Evolutionary conservation across 1,139 yeast genomes (phyloP), one percentile per base, ranked within the genome.

Genomic region (Blastobotrys elegans): DNA sequence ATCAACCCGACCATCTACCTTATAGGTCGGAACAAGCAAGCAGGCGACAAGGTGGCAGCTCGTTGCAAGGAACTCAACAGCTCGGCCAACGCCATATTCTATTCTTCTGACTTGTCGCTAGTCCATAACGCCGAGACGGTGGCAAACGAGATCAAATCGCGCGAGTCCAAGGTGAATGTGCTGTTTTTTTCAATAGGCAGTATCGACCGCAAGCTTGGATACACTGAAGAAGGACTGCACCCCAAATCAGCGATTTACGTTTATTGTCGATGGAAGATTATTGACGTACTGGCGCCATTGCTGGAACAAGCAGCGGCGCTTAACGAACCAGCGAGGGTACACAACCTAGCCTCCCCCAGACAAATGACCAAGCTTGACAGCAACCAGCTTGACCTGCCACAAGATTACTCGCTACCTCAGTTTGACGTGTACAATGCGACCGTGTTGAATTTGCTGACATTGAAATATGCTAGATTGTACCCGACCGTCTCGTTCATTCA

Each of bases 201-300:
- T n/a, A n/a, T n/a, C n/a, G n/a, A n/a, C n/a, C n/a, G n/a, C n/a
- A n/a, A n/a, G n/a, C n/a, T n/a, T n/a, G n/a, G n/a, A n/a, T n/a
- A n/a, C n/a, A 61, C 60, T 10, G 32, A 45, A 1, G 68, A 64
- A 49, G 68, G 68, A 1, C 26, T 59, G 4, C 67, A 63, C 38
- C 36, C 39, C 31, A 59, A 58, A 43, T 41, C 63, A 51, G 53
- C 62, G 4, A 48, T 61, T 10, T 55, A 57, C 32, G 64, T 62
- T 49, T 63, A 64, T 47, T 55, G 61, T 2, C 55, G 68, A 24
- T 58, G 62, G 66, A 45, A 58, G 26, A 48, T 60, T 18, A 55
- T 55, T 10, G 43, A 50, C 3, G 51, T 53, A 22, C 50, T 64
- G 40, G 24, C 59, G 27, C 60, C 64, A 10, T 52, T 62, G 43